Evolutionary conservation across 2,329 filamentous ascomycete species (phyloP).

Genomic region (Hymenoscyphus fraxineus): DNA sequence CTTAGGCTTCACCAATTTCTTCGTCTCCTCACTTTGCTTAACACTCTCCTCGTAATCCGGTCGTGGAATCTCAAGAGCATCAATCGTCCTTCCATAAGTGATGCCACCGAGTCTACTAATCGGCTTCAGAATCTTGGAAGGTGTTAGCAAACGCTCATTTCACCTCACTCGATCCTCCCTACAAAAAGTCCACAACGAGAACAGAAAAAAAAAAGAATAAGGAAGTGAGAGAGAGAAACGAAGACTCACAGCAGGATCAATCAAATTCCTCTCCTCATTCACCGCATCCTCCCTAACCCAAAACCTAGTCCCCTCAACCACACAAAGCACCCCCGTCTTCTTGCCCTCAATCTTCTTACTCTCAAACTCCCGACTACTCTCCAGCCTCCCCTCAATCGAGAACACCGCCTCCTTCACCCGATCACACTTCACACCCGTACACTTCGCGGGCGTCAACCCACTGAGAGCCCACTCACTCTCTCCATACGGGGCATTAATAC

Average conservation of each 20-base stretch:
- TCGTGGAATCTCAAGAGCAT: conserved; percentile 68
- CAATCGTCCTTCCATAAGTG: conserved; percentile 68
- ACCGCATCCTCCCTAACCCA: conserved; percentile 89
- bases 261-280: conserved; percentile 67
- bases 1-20: conserved; percentile 52
- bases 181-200: too few species aligned
- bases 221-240: background rate
- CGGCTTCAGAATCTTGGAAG: conserved; percentile 61
- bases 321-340: conserved; percentile 68
- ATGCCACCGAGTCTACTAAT: conserved; percentile 81
- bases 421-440: conserved; percentile 64
- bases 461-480: conserved; percentile 75
- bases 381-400: conserved; percentile 74
- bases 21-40: conserved; percentile 49
- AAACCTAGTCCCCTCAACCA: conserved; percentile 81
- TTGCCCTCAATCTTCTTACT: conserved; percentile 65
- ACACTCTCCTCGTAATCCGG: conserved; percentile 46
- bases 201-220: background rate
- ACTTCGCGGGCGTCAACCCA: conserved; percentile 67
- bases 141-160: conserved; percentile 13
- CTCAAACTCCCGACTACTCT: conserved; percentile 74
- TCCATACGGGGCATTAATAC: conserved; percentile 73
- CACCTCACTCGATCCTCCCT: conserved; percentile 4
- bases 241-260: conserved; percentile 61
- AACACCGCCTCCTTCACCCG: conserved; percentile 82